phyloP scores from a whole-genome alignment of 108 stramenopile species.

The Bacterosira constricta region DNA sequence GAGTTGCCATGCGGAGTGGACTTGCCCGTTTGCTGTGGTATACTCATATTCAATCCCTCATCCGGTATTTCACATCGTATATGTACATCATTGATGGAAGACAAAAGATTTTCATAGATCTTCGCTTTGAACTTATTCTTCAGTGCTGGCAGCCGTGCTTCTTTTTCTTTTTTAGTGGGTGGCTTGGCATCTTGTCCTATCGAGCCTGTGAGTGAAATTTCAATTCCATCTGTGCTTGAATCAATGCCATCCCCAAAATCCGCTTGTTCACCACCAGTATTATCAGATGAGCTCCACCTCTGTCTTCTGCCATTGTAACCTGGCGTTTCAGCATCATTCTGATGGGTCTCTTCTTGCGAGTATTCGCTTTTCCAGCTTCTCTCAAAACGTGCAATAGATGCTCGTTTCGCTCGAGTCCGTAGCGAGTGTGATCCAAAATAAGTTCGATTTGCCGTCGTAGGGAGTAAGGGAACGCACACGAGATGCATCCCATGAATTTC shows the following conservation, averaged over 20 bases:
- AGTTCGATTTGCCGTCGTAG: conserved; percentile 63
- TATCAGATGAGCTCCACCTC: conserved; percentile 13
- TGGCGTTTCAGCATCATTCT: conserved; percentile 1
- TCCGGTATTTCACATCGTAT: conserved; percentile 79
- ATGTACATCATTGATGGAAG: conserved; percentile 67
- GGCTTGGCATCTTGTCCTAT: conserved; percentile 9
- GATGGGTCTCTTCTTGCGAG: conserved; percentile 38
- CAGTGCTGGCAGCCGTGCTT: conserved; percentile 29
- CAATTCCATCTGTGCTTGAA: not conserved
- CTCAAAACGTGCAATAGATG: conserved; percentile 76
- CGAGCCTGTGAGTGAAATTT: conserved; percentile 5
- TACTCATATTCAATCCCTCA: conserved; percentile 51
- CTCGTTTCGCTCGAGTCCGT: conserved; percentile 73
- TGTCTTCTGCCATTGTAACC: conserved; percentile 30
- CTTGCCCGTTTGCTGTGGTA: not conserved
- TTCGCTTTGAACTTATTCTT: conserved; percentile 72
- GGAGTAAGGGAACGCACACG: conserved; percentile 77
- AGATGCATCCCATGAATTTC: conserved; percentile 76
- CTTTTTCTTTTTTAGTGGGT: conserved; percentile 18
- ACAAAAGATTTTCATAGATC: conserved; percentile 72
- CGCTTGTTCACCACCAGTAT: conserved; percentile 2
- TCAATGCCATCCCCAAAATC: not conserved
- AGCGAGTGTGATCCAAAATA: conserved; percentile 72
- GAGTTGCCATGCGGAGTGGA: not conserved
- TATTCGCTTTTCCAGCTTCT: conserved; percentile 80